Base-by-base conservation (phyloP, 306 rosid genomes). In the Trichosanthes cucumerina region DNA sequence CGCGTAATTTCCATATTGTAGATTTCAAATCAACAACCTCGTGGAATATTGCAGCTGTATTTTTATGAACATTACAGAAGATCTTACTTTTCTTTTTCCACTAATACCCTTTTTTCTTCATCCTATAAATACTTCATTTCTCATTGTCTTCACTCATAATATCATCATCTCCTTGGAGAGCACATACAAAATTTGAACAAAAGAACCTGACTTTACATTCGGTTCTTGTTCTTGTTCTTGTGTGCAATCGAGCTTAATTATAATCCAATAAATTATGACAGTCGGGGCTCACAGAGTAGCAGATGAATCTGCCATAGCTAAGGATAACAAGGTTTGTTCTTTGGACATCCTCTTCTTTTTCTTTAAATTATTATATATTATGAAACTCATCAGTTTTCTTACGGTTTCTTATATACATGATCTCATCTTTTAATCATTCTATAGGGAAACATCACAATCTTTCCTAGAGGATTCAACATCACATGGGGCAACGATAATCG, bases 401-500 rank as follows among this genome's bases (percentile, higher is more conserved):
- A 16, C 5, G 58, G 33, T 28, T 53, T 54, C 10, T 6, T 50
- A 7, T 28, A 19, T n/a, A n/a, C n/a, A n/a, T n/a, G n/a, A n/a
- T 19, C 11, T 23, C 6, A 57, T 24, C 3, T 57, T 57, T 59
- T 28, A 28, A 28, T 28, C 0, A 59, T 59, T 56, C 31, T 56
- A 9, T 73, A 64, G 83, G 19, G 73, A 3, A 36, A 7, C 9
- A 19, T 43, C 46, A 8, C 1, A 65, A 21, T 71, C 24, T 26
- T 21, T 71, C 76, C 76, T 2, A 71, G 57, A 71, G 53, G 56
- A 23, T 47, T 71, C 1, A 71, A 71, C 12, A 71, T 44, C 33
- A 71, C 57, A 44, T 71, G 76, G 76, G 76, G 76, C 57, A 71
- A 71, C 57, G 76, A 71, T 23, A 9, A 71, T 44, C 76, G 76